These are phyloP conservation scores for Globisporangium uncinulatum DNA, from an alignment of 352 stramenopile genomes.

Conservation along the genomic window DNA sequence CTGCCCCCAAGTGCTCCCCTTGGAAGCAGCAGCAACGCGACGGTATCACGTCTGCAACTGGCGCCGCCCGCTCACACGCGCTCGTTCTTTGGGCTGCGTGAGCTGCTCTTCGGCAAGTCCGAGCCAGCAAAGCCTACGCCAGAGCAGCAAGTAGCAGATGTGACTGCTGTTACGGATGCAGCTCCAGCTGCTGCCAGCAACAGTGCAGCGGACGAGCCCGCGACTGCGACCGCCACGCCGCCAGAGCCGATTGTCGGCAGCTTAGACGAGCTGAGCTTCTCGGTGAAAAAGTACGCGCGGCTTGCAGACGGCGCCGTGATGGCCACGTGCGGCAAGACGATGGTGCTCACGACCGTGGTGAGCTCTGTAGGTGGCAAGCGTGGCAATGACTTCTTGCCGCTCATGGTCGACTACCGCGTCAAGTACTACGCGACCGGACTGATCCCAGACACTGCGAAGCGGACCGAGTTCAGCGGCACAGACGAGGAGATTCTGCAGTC, in stretches of 20 bases:
- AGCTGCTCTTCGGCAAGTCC: conserved; percentile 57
- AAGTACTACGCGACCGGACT: conserved; percentile 81
- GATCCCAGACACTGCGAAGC: conserved; percentile 85
- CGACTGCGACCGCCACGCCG: background rate
- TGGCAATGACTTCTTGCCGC: conserved; percentile 76
- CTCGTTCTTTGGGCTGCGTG: conserved; percentile 57
- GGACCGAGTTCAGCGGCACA: conserved; percentile 85
- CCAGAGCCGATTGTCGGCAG: conserved; percentile 36
- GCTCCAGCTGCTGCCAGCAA: conserved; percentile 2
- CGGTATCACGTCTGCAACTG: background rate
- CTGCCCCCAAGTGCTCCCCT: conserved; percentile 7
- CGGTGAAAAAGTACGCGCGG: conserved; percentile 72
- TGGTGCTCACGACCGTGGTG: conserved; percentile 85
- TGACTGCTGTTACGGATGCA: background rate
- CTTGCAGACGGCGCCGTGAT: conserved; percentile 85
- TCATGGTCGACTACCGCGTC: conserved; percentile 94
- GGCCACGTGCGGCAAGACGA: conserved; percentile 71
- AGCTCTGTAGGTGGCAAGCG: conserved; percentile 44
- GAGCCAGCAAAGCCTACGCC: conserved; percentile 7
- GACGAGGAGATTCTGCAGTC: conserved; percentile 96
- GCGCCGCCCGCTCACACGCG: conserved; percentile 25
- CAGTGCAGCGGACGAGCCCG: background rate
- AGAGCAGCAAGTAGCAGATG: conserved; percentile 10
- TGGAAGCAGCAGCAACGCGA: too few species aligned
- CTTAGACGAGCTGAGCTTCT: conserved; percentile 46